These are phyloP conservation scores for Moesziomyces antarcticus DNA, from an alignment of 1,284 basidiomycete species.

Conservation along the genomic window DNA sequence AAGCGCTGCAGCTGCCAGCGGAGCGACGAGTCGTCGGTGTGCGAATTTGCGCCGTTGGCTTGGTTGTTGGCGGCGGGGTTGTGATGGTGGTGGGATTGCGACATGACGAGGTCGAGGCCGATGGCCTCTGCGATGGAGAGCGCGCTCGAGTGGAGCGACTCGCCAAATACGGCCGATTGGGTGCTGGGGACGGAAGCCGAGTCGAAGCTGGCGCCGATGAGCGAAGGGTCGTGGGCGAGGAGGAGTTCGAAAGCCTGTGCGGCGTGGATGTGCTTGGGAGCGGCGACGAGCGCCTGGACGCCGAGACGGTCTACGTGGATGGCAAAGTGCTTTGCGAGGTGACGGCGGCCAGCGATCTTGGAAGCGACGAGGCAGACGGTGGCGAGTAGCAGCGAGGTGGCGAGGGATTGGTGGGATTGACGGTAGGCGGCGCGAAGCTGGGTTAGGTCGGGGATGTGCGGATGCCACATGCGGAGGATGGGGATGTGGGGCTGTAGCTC, in stretches of 20 bases:
- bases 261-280: constrained; percentile 25
- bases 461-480: constrained; percentile 31
- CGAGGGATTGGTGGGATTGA: constrained; percentile 1
- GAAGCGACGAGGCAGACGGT: constrained; percentile 25
- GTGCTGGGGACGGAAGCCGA: neutral
- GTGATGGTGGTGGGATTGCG: constrained; percentile 3
- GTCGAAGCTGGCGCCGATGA: constrained; percentile 31
- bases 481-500: constrained; percentile 14
- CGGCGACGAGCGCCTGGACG: constrained; percentile 31
- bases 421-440: constrained; percentile 5
- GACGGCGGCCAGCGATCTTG: constrained; percentile 18
- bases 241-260: constrained; percentile 28
- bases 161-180: constrained; percentile 19
- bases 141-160: constrained; percentile 23
- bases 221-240: constrained; percentile 17
- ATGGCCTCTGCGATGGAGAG: constrained; percentile 21
- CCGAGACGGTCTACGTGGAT: constrained; percentile 31
- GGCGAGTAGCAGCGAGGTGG: constrained; percentile 24
- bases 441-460: constrained; percentile 18
- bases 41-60: neutral
- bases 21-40: neutral
- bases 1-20: constrained; percentile 13
- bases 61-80: constrained; percentile 1
- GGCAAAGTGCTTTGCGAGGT: constrained; percentile 20
- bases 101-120: constrained; percentile 24